Conservation (phyloP, 176 grass and related monocot genomes). For the Triticum dicoccoides region DNA sequence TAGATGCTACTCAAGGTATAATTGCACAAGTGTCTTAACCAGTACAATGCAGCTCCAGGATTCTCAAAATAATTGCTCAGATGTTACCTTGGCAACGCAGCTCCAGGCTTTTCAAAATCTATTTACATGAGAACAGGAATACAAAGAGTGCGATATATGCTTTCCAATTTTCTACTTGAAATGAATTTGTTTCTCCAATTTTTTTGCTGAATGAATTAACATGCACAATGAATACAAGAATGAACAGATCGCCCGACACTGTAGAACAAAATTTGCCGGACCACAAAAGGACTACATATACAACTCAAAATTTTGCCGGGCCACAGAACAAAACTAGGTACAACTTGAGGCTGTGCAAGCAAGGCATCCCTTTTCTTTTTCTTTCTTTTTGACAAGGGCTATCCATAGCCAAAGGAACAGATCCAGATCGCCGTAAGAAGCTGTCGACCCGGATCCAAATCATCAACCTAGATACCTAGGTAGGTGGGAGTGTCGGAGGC, state of each 20-base stretch:
- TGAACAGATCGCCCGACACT: neutral
- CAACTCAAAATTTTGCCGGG: no score
- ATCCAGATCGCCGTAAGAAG: conserved; percentile 12
- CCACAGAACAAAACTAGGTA: neutral
- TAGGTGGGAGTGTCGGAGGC: neutral
- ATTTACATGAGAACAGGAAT: neutral
- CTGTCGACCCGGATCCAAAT: neutral
- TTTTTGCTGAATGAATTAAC: neutral
- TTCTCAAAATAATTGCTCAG: no score
- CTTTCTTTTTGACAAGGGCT: neutral
- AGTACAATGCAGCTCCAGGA: no score
- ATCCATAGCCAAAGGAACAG: conserved; percentile 7
- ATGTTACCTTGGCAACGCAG: neutral
- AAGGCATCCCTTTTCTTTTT: no score
- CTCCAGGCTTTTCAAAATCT: neutral
- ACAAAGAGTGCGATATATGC: neutral
- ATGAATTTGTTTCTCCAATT: neutral
- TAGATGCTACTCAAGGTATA: no score
- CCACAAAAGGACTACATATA: neutral
- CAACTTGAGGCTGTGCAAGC: neutral
- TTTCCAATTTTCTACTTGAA: neutral
- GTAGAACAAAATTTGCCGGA: neutral
- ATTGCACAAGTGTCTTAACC: no score
- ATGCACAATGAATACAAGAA: neutral
- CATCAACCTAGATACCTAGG: neutral